These are phyloP conservation scores for Cerrena zonata DNA, from an alignment of 1,284 basidiomycete genomes.

Conservation along the genomic window DNA sequence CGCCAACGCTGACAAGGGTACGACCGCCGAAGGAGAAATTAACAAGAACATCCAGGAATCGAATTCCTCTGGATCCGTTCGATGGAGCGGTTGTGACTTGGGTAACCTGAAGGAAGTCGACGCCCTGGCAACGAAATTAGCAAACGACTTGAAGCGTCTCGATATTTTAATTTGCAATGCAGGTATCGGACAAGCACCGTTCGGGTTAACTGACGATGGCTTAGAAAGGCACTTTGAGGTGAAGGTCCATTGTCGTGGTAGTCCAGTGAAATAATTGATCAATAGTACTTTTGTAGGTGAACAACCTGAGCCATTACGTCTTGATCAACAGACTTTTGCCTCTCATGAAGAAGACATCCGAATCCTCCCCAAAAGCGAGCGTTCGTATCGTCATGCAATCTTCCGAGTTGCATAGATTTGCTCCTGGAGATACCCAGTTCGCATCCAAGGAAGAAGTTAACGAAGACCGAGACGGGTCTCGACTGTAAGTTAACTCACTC, in stretches of 20 bases:
- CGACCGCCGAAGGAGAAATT: slow-evolving; percentile 28
- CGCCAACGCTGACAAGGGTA: slow-evolving; percentile 24
- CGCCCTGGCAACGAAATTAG: slow-evolving; percentile 20
- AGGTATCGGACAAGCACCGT: slow-evolving; percentile 26
- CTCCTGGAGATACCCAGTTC: slow-evolving; percentile 20
- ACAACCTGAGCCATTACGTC: slow-evolving; percentile 27
- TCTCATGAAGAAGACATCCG: slow-evolving; percentile 26
- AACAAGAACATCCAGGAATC: slow-evolving; percentile 62
- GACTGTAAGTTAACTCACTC: slow-evolving; percentile 17
- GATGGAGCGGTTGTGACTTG: slow-evolving; percentile 24
- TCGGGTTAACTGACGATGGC: slow-evolving; percentile 25
- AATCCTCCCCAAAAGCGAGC: slow-evolving; percentile 17
- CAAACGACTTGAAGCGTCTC: slow-evolving; percentile 19
- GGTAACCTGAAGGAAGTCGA: slow-evolving; percentile 23
- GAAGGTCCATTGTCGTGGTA: background rate
- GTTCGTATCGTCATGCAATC: slow-evolving; percentile 29
- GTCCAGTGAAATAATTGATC: background rate
- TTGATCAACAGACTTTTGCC: slow-evolving; percentile 25
- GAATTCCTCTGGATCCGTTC: slow-evolving; percentile 41
- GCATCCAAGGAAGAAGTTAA: slow-evolving; percentile 28
- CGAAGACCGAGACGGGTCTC: slow-evolving; percentile 19
- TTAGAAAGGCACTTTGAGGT: slow-evolving; percentile 27
- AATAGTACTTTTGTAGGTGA: slow-evolving; percentile 17
- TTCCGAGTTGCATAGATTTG: slow-evolving; percentile 26
- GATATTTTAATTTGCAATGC: slow-evolving; percentile 29